These are phyloP conservation scores for Schizonepeta tenuifolia DNA, from an alignment of 257 asterid species.

Conservation along the genomic window DNA sequence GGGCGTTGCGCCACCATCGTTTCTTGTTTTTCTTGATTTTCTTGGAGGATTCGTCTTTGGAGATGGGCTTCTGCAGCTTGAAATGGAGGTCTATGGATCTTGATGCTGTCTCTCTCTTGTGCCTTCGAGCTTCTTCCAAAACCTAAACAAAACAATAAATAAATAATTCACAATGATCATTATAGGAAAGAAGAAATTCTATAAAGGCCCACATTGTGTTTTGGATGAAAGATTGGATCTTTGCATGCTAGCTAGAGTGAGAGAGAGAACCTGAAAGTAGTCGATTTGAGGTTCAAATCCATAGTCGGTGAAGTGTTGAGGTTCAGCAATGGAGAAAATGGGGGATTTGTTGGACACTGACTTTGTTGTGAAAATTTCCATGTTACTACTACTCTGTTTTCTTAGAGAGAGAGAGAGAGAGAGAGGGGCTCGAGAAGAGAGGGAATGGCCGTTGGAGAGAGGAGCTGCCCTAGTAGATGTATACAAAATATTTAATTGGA, in stretches of 20 bases:
- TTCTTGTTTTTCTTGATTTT: conserved; percentile 73
- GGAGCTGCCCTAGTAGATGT: conserved; percentile 37
- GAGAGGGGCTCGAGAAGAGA: background rate
- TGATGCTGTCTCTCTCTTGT: conserved; percentile 40
- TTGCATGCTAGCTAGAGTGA: background rate
- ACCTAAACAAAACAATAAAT: conserved; percentile 48
- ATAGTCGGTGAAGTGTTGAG: conserved; percentile 76
- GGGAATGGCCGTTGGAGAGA: conserved; percentile 44
- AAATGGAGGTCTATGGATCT: conserved; percentile 53
- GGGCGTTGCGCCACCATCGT: conserved; percentile 83
- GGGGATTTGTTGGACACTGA: conserved; percentile 58
- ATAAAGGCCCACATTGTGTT: background rate
- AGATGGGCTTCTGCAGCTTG: conserved; percentile 56
- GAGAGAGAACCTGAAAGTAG: conserved; percentile 62
- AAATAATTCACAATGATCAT: background rate
- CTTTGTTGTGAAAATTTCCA: conserved; percentile 8
- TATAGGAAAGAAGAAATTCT: background rate
- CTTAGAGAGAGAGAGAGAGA: background rate
- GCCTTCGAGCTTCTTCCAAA: conserved; percentile 74
- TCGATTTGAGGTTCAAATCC: conserved; percentile 81
- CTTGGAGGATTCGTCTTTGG: conserved; percentile 50
- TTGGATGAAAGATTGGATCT: background rate
- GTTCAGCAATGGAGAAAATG: conserved; percentile 53
- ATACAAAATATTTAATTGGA: conserved; percentile 33
- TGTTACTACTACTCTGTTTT: conserved; percentile 1